Base-by-base conservation (phyloP, 768 basidiomycete species). In the Pleurotus salmoneostramineus region DNA sequence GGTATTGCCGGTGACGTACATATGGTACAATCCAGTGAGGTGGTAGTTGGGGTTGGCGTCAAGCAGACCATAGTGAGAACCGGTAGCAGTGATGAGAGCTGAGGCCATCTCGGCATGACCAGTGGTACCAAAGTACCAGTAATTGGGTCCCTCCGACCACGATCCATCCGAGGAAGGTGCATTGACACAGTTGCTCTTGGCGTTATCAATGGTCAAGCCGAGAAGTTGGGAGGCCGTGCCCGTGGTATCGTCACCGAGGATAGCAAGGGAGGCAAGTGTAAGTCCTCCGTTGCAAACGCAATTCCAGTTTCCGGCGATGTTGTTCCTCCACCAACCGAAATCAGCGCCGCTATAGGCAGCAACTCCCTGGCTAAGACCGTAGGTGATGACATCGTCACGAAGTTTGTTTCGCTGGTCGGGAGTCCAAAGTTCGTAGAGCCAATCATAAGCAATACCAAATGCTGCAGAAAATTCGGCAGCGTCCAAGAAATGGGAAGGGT, bases 111-210 rank as follows among this genome's bases (percentile, higher is more conserved):
- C 95, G 3, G 93, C 93, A 65, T 90, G 88, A 12, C 84, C 93
- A 6, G 92, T 95, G 37, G 88, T 91, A 68, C 94, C 95, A 64
- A 96, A 98, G 72, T 92, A 93, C 92, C 93, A 95, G 67, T 94
- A 96, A 72, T 98, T 92, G 36, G 91, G 79, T 0, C 95, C 97
- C 72, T 99, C 97, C 21, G 83, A 75, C 95, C 96, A 98, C 14
- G 92, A 88, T 12, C 96, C 95, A 66, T 97, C 95, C 35, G 75
- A 69, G 11, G 77, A 77, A 12, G 80, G 72, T 17, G 78, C 88
- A 15, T 73, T 61, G 3, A 81, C 88, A 69, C 97, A 98, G 69
- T 93, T 92, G 57, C 74, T 63, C 55, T 84, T 77, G 12, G 94
- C 94, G 69, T 91, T 93, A 57, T 81, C 68, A 44, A 95, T 73